These are phyloP conservation scores for Aspergillus arachidicola DNA, from an alignment of 2,329 filamentous ascomycete genomes.

Conservation along the genomic window DNA sequence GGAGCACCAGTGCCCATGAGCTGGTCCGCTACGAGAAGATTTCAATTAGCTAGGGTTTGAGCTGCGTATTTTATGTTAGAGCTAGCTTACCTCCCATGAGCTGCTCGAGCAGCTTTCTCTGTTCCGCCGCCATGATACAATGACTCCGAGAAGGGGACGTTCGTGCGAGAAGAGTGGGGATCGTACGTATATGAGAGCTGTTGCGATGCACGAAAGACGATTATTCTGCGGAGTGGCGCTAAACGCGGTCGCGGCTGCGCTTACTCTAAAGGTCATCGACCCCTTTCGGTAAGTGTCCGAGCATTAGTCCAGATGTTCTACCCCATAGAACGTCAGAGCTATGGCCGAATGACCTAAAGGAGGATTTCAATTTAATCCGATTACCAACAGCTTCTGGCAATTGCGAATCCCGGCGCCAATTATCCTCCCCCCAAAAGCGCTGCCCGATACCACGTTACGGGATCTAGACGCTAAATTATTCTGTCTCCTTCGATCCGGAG, in stretches of 20 bases:
- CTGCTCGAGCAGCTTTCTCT: constrained; percentile 98
- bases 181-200: constrained; percentile 5
- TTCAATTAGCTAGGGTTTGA: constrained; percentile 29
- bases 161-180: neutral
- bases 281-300: constrained; percentile 7
- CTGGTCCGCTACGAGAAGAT: constrained; percentile 51
- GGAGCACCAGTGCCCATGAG: constrained; percentile 78
- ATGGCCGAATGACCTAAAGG: neutral
- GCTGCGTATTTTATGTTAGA: constrained; percentile 10
- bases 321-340: neutral
- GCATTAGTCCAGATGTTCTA: neutral
- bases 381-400: neutral
- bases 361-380: neutral
- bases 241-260: constrained; percentile 30
- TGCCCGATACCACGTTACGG: neutral
- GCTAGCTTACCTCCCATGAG: constrained; percentile 60
- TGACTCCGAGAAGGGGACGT: neutral
- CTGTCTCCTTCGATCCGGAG: neutral
- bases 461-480: neutral
- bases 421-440: neutral
- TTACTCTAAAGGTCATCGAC: constrained; percentile 15
- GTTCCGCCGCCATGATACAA: constrained; percentile 83
- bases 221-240: constrained; percentile 28
- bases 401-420: neutral
- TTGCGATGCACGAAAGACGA: constrained; percentile 11